A percentile compares a stretch with the other conserved stretches of the same genome.
Evolutionary conservation across 176 grass and related monocot genomes (phyloP).

Genomic region (Avena insularis): DNA sequence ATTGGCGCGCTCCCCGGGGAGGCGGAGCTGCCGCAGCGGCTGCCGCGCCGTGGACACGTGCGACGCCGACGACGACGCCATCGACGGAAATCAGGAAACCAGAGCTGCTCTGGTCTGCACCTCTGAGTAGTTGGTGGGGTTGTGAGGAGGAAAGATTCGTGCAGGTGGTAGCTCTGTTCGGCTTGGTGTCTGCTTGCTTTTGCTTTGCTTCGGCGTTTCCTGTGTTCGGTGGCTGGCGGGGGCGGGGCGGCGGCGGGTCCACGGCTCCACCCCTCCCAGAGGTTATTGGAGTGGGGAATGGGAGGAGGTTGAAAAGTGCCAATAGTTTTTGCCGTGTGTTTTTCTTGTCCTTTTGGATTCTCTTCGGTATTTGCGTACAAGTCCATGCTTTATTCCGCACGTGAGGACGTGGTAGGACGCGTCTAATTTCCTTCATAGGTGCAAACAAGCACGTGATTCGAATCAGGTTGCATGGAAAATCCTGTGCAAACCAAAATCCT

Average conservation of each 20-base stretch:
- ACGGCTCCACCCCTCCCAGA: not conserved
- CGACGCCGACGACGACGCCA: conserved; percentile 8
- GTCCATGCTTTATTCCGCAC: not conserved
- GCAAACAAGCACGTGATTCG: not conserved
- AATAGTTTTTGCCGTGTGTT: not conserved
- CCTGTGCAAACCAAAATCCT: no score
- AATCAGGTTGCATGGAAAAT: not conserved
- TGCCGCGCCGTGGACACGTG: conserved; percentile 39
- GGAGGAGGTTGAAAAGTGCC: not conserved
- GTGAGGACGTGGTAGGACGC: not conserved
- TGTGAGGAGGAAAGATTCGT: conserved; percentile 42
- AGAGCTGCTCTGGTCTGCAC: not conserved
- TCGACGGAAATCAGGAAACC: not conserved
- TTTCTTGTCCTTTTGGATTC: not conserved
- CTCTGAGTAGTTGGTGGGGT: not conserved
- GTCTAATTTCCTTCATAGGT: not conserved
- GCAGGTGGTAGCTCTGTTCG: not conserved
- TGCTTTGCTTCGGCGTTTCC: not conserved
- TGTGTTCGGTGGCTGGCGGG: not conserved
- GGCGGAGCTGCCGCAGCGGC: conserved; percentile 18
- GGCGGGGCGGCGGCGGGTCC: not conserved
- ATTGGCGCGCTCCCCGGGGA: not conserved
- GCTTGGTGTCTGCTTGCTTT: conserved; percentile 35
- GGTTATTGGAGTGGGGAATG: not conserved
- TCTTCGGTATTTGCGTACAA: not conserved